Evolutionary conservation across 1,284 basidiomycete species (phyloP).

Genomic region (Pseudozyma sp.): DNA sequence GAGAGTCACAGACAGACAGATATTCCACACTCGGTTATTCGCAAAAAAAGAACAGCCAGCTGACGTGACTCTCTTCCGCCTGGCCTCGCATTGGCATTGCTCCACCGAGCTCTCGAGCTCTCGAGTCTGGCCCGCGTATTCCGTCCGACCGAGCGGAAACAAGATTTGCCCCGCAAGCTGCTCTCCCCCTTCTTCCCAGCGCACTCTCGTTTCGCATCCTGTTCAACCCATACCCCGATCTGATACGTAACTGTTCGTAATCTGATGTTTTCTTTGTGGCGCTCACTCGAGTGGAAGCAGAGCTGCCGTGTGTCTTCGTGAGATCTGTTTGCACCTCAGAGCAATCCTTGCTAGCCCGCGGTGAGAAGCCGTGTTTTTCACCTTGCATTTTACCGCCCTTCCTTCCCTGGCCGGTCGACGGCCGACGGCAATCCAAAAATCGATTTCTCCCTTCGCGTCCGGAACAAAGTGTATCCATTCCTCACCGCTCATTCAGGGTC

Average conservation of each 20-base stretch:
- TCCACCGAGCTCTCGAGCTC: no score
- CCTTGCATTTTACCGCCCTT: background rate
- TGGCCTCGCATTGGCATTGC: no score
- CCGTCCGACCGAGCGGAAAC: slow-evolving; percentile 26
- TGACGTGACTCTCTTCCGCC: background rate
- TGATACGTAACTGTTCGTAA: no score
- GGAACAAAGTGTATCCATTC: slow-evolving; percentile 23
- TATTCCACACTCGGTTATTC: slow-evolving; percentile 1
- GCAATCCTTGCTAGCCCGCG: background rate
- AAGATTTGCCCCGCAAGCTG: slow-evolving; percentile 18
- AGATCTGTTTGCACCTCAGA: no score
- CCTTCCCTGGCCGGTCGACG: slow-evolving; percentile 9
- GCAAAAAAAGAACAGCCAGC: background rate
- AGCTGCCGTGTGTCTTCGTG: no score
- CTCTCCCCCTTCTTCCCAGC: background rate
- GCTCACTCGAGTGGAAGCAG: no score
- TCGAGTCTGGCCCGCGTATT: slow-evolving; percentile 30
- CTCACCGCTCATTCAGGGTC: background rate
- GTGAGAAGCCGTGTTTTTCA: no score
- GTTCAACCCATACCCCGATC: no score
- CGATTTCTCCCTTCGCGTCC: background rate
- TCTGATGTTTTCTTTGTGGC: no score
- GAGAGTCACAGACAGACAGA: no score
- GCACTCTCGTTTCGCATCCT: no score
- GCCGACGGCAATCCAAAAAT: slow-evolving; percentile 19